These are phyloP conservation scores for Chalciporus chontae DNA, from an alignment of 768 basidiomycete species.

Conservation along the genomic window DNA sequence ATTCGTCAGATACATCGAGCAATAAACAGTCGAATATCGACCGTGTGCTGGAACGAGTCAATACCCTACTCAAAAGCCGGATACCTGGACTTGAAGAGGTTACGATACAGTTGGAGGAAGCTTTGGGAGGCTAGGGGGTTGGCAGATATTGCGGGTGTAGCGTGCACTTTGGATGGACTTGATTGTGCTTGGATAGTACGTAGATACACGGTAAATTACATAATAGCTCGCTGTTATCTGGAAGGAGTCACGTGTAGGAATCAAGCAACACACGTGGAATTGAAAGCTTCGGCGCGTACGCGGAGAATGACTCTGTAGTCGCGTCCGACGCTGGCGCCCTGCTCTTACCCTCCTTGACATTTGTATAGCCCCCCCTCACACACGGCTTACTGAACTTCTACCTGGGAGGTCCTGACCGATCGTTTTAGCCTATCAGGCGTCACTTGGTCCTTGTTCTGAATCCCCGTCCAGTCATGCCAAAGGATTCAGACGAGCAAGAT, in stretches of 20 bases:
- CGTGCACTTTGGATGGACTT: constrained; percentile 5
- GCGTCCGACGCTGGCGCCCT: too few relatives aligned
- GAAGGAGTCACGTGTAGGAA: not conserved
- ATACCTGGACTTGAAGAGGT: constrained; percentile 86
- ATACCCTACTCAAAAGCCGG: constrained; percentile 61
- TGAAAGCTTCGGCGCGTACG: not conserved
- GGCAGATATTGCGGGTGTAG: not conserved
- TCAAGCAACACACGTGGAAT: not conserved
- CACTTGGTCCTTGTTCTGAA: too few relatives aligned
- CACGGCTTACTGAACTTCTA: not conserved
- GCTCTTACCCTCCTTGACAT: too few relatives aligned
- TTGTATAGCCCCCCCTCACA: too few relatives aligned
- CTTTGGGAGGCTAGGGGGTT: constrained; percentile 3
- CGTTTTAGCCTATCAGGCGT: not conserved
- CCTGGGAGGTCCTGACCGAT: not conserved
- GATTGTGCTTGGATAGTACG: constrained; percentile 7
- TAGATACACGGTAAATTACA: constrained; percentile 17
- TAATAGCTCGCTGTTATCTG: constrained; percentile 1
- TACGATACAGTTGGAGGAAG: constrained; percentile 78
- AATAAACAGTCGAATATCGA: constrained; percentile 37
- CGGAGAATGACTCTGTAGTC: not conserved
- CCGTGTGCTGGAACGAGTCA: constrained; percentile 72
- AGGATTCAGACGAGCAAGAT: constrained; percentile 31
- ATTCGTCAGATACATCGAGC: constrained; percentile 40
- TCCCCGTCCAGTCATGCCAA: not conserved